Percentiles rank a stretch among this genome's conserved stretches.
phyloP scores from a whole-genome alignment of 495 filamentous ascomycete species.

The Penicillium diatomitis region DNA sequence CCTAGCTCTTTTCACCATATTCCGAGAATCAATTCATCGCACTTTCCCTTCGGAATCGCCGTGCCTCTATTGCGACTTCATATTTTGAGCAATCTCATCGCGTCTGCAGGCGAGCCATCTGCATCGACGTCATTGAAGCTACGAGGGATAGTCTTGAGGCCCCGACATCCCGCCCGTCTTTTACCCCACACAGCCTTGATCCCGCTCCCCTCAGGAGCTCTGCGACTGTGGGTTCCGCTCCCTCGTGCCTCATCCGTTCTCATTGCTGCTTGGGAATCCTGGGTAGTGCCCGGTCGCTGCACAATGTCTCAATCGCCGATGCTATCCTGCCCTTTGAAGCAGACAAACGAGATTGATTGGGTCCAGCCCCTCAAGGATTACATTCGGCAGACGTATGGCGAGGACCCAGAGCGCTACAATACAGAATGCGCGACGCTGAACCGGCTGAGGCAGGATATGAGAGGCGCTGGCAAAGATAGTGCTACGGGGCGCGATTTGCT shows the following conservation, averaged over 20 bases:
- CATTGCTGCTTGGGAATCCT: slow-evolving; percentile 26
- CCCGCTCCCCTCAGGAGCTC: slow-evolving; percentile 11
- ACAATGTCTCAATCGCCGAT: slow-evolving; percentile 77
- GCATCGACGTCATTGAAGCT: slow-evolving; percentile 17
- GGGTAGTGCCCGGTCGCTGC: too few relatives aligned
- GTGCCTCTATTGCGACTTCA: slow-evolving; percentile 3
- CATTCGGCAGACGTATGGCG: slow-evolving; percentile 87
- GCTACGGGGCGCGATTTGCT: slow-evolving; percentile 86
- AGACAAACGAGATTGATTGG: slow-evolving; percentile 99
- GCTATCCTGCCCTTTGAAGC: slow-evolving; percentile 90
- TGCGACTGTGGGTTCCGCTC: background rate
- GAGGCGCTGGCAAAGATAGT: slow-evolving; percentile 94
- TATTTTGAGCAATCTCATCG: background rate
- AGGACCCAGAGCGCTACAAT: slow-evolving; percentile 88
- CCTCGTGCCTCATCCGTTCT: slow-evolving; percentile 3
- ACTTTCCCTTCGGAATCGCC: background rate
- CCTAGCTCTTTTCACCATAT: background rate
- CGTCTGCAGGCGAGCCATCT: background rate
- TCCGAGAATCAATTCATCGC: too few relatives aligned
- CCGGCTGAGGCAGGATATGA: slow-evolving; percentile 96
- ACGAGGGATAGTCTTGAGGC: slow-evolving; percentile 11
- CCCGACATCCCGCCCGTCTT: slow-evolving; percentile 13
- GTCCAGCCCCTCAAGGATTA: slow-evolving; percentile 85
- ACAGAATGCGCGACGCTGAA: slow-evolving; percentile 95
- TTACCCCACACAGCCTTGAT: slow-evolving; percentile 21